Base-by-base conservation (phyloP, 2,329 filamentous ascomycete genomes). In the Arthrobotrys musiformis region DNA sequence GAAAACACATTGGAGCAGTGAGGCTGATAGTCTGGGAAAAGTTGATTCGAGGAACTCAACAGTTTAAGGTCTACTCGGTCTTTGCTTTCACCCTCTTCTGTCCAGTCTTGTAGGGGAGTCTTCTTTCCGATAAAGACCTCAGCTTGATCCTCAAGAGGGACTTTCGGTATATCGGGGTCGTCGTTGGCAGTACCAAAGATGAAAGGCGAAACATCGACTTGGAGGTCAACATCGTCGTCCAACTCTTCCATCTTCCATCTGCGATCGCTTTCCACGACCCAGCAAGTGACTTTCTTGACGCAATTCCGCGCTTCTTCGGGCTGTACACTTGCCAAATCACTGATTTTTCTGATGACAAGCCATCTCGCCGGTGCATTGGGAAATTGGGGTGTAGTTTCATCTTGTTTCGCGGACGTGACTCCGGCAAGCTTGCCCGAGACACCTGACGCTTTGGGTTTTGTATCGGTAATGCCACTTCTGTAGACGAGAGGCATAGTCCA, bases 1-100 rank as follows among this genome's bases (percentile, higher is more conserved):
- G 80, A 82, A 66, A 86, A 85, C 7, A 85, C 84, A 67, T 85
- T 85, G 9, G 79, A 50, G 78, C 83, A 83, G 76, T 86, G 85
- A n/a, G 80, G 79, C 63, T 84, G 83, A 68, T 81, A 85, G 79
- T 86, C 85, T 0, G 83, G 79, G 75, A 86, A 85, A 0, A 85
- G 81, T 46, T 81, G 82, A 66, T 85, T 85, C 6, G 79, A 78
- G 8, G 61, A 56, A 46, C 52, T 75, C n/a, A 79, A 19, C 1
- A 62, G 37, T 22, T 50, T 68, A 3, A 54, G 46, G 7, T 68
- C 44, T 9, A 35, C 46, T 0, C 52, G 52, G 30, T 13, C 33
- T n/a, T 17, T 28, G 8, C 8, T 30, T 26, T 5, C n/a, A 11
- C 56, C 30, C 13, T 46, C n/a, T 54, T 80, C 70, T 3, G 37